Base-by-base conservation (phyloP, 208 protist species). In the Trypanosomatidae sp. region DNA sequence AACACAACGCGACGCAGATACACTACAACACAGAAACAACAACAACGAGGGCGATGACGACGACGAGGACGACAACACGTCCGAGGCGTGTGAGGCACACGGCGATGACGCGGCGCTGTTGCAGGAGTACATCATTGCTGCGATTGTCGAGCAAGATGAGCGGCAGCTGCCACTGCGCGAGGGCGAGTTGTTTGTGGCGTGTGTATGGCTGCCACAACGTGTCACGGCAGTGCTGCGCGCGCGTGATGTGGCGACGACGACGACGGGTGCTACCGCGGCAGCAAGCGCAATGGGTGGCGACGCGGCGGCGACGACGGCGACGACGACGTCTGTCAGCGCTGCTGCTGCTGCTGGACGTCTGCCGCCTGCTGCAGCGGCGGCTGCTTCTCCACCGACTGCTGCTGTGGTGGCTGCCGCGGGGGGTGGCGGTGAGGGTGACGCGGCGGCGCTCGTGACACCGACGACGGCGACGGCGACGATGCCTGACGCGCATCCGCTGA, bases 121-220 rank as follows among this genome's bases (percentile, higher is more conserved):
- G 33, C 79, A 88, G 42, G 74, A 88, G 48, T 72, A 85, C 48
- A 39, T 82, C 27, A 50, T 85, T 20, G 53, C 69, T 18, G 3
- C 52, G 0, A 70, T 85, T 11, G 35, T 80, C 6, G 68, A 89
- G 38, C 44, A 63, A 20, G 69, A 69, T 42, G 66, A 73, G 55
- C 50, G 49, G 41, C 57, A 63, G 44, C 47, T 85, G 20, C 74
- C 80, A 18, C 50, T 62, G 24, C 41, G 63, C 11, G 69, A 82
- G 44, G 80, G 80, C 3, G 74, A 89, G 48, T 38, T 71, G 6
- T 89, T 71, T 40, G 47, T 89, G 8, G 62, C 67, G 16, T 67
- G 56, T 16, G 53, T 83, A 28, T 67, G 61, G 26, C 71, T 71
- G 49, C 78, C 78, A 15, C 70, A 81, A 32, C 66, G 74, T 33